Evolutionary conservation across 2,329 filamentous ascomycete species (phyloP).

Genomic region (Ophiostoma ips): DNA sequence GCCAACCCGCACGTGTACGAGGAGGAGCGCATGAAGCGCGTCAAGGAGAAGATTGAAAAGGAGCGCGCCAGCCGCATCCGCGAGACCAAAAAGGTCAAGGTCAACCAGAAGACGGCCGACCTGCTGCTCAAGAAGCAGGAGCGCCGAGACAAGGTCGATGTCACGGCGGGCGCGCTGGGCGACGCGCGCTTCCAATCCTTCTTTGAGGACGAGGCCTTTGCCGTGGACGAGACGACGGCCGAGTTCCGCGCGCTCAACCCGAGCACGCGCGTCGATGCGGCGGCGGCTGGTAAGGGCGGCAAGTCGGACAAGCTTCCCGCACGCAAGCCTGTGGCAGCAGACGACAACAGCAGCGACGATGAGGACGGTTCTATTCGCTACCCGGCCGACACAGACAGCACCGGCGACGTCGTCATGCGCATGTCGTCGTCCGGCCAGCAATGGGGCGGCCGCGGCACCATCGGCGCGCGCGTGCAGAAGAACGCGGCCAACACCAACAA

Average conservation of each 20-base stretch:
- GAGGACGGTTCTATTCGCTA: conserved; percentile 26
- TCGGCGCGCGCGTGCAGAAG: conserved; percentile 43
- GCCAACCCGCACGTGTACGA: conserved; percentile 90
- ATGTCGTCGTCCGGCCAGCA: conserved; percentile 56
- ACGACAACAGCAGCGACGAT: not conserved
- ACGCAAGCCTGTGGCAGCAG: conserved; percentile 22
- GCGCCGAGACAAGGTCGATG: conserved; percentile 42
- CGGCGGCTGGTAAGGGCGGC: conserved; percentile 24
- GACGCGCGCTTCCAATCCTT: conserved; percentile 79
- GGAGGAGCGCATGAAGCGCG: conserved; percentile 76
- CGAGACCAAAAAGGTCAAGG: conserved; percentile 93
- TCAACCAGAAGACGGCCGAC: conserved; percentile 72
- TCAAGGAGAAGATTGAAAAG: conserved; percentile 93
- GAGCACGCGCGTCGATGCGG: conserved; percentile 47
- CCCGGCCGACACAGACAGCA: conserved; percentile 15
- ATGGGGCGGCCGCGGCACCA: conserved; percentile 37
- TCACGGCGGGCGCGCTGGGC: conserved; percentile 53
- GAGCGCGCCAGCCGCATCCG: conserved; percentile 90
- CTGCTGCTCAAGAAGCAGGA: conserved; percentile 55
- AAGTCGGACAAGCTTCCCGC: conserved; percentile 30
- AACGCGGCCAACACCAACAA: conserved; percentile 11
- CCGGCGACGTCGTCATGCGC: conserved; percentile 38
- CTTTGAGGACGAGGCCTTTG: conserved; percentile 88
- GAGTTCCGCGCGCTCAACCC: conserved; percentile 87
- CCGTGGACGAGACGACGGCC: conserved; percentile 73